phyloP scores from a whole-genome alignment of 495 filamentous ascomycete genomes.

The Penicillium samsonianum region DNA sequence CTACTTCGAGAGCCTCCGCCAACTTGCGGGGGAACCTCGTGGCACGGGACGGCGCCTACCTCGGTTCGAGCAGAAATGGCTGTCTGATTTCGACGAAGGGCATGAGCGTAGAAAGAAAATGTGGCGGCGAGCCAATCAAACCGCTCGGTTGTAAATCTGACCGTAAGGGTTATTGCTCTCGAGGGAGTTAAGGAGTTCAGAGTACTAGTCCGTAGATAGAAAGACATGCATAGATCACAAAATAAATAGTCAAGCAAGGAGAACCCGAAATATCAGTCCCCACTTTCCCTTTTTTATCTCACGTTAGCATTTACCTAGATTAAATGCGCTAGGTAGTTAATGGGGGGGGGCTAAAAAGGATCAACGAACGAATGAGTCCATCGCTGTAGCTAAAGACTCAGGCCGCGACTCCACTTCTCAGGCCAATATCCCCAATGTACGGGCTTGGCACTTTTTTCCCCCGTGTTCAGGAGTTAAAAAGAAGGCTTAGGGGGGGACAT shows the following conservation, averaged over 20 bases:
- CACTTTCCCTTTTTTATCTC: neutral
- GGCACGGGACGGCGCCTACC: constrained; percentile 46
- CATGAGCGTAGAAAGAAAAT: constrained; percentile 51
- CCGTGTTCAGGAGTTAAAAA: constrained; percentile 3
- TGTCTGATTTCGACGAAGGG: constrained; percentile 48
- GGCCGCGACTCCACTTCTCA: constrained; percentile 8
- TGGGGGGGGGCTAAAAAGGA: neutral
- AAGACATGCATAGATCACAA: constrained; percentile 5
- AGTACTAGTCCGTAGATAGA: neutral
- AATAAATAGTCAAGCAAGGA: neutral
- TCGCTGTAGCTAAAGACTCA: no score
- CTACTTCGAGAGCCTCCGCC: constrained; percentile 54
- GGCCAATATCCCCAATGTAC: constrained; percentile 4
- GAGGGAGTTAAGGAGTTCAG: neutral
- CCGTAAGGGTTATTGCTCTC: neutral
- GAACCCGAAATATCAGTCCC: neutral
- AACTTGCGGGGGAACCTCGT: constrained; percentile 47
- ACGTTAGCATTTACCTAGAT: neutral
- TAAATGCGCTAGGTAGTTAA: neutral
- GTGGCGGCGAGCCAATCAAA: constrained; percentile 47
- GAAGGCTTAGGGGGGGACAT: neutral
- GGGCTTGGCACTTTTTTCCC: constrained; percentile 4
- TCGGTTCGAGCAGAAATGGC: constrained; percentile 49
- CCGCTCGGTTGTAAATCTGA: constrained; percentile 23
- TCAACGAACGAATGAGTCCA: neutral